Evolutionary conservation across 371 early-diverging fungal genomes (phyloP), one percentile per base, ranked within the genome.

Genomic region (Cokeromyces recurvatus): DNA sequence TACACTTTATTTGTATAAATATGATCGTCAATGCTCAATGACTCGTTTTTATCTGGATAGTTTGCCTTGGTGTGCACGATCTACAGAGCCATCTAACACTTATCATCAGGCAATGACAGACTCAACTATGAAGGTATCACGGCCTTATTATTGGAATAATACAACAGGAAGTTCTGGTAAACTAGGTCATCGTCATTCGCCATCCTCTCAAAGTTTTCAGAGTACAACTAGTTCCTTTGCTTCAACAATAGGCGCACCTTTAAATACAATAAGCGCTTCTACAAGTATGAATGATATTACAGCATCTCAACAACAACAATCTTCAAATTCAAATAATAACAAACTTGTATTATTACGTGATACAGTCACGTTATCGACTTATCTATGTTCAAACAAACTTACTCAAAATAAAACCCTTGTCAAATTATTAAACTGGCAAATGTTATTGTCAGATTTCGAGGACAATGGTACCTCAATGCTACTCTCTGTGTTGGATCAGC

Each of bases 391-490:
- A 12, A 86, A 84, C 7, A 59, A 63, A 35, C 78, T 82, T 47
- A 86, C 89, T 0, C 88, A 90, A 53, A 77, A 79, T 41, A 68
- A 70, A 9, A 62, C 75, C 0, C 52, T 90, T 5, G 68, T 86
- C 6, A 82, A 86, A 39, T 55, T 90, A 21, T 43, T 88, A 4
- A 73, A 82, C 40, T 90, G 89, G 89, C 55, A 57, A 2, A 46
- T 64, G 1, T 46, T 60, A 6, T 25, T 67, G 31, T 48, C 61
- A 43, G 39, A 41, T 14, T 14, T 27, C 9, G 32, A 43, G 7
- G 62, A 62, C 6, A n/a, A n/a, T n/a, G 58, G 61, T 21, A 47
- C 34, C 10, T 58, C 59, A 6, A 73, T 77, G 21, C 50, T 89
- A n/a, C 45, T 68, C 1, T 43, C 55, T 0, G 68, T 86, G 1